A percentile compares a stretch with the other conserved stretches of the same genome.
Evolutionary conservation across 768 basidiomycete species (phyloP).

Genomic region (Candolleomyces eurysporus): DNA sequence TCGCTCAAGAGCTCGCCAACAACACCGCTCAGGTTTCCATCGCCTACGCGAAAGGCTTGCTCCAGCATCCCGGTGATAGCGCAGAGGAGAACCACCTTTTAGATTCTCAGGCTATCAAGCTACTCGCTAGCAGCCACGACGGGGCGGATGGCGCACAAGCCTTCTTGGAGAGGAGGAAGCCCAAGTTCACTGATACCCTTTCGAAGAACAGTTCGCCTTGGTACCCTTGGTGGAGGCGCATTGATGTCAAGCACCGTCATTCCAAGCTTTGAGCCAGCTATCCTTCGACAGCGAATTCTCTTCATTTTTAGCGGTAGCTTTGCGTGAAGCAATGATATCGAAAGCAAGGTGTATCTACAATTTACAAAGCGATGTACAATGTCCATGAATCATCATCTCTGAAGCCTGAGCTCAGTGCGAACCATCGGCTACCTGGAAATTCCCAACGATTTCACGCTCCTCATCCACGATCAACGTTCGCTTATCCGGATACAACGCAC

Average conservation of each 20-base stretch:
- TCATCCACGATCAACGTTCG: slow-evolving; percentile 51
- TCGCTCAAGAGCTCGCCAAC: slow-evolving; percentile 49
- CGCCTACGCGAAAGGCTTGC: slow-evolving; percentile 49
- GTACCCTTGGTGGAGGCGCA: slow-evolving; percentile 49
- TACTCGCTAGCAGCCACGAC: slow-evolving; percentile 38
- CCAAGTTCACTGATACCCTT: slow-evolving; percentile 44
- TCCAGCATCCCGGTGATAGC: slow-evolving; percentile 48
- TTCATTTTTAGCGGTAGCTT: too few relatives aligned
- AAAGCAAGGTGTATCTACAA: not conserved
- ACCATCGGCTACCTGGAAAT: slow-evolving; percentile 23
- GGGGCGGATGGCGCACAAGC: slow-evolving; percentile 45
- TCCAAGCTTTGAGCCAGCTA: slow-evolving; percentile 27
- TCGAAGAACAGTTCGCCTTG: slow-evolving; percentile 38
- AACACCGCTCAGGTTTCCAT: slow-evolving; percentile 51
- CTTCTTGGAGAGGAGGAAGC: slow-evolving; percentile 46
- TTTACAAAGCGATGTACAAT: not conserved
- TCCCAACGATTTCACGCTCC: slow-evolving; percentile 43
- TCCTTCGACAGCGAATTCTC: too few relatives aligned
- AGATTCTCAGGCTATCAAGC: slow-evolving; percentile 48
- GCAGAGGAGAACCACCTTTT: slow-evolving; percentile 54
- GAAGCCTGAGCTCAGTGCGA: too few relatives aligned
- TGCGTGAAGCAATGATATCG: too few relatives aligned
- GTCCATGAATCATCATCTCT: not conserved
- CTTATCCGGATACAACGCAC: slow-evolving; percentile 58
- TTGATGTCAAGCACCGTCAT: slow-evolving; percentile 32